These are phyloP conservation scores for Ganoderma lingzhi DNA, from an alignment of 1,284 basidiomycete species.

Conservation along the genomic window DNA sequence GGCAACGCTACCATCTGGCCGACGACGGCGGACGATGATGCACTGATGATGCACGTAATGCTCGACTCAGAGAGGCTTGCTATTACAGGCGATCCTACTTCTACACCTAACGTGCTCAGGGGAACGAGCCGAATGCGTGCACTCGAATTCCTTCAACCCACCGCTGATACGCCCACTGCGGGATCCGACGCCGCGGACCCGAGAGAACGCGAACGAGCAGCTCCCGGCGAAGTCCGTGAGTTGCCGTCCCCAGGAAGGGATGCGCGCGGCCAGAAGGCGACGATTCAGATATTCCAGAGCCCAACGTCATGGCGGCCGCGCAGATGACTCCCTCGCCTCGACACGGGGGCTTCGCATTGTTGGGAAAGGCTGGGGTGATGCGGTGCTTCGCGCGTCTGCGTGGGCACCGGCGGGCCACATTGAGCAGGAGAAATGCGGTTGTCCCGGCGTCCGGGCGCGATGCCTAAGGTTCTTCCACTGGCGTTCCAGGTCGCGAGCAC, in stretches of 20 bases:
- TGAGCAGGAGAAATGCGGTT: constrained; percentile 17
- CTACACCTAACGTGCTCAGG: not conserved
- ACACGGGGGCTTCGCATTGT: constrained; percentile 11
- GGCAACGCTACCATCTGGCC: not conserved
- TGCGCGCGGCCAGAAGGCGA: not conserved
- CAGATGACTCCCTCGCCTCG: constrained; percentile 25
- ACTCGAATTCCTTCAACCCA: not conserved
- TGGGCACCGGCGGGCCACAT: constrained; percentile 19
- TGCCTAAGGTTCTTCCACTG: constrained; percentile 4
- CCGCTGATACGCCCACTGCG: constrained; percentile 1
- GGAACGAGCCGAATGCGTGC: constrained; percentile 1
- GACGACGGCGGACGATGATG: not conserved
- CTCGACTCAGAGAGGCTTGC: not conserved
- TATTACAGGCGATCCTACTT: not conserved
- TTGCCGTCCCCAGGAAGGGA: constrained; percentile 1
- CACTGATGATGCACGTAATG: not conserved
- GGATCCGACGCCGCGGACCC: constrained; percentile 11
- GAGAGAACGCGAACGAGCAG: not conserved
- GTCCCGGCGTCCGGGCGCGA: constrained; percentile 9
- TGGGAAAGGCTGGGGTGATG: constrained; percentile 16
- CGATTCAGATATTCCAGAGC: not conserved
- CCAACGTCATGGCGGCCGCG: constrained; percentile 17
- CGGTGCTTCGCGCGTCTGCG: constrained; percentile 17
- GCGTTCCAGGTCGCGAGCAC: constrained; percentile 5
- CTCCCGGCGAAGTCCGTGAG: not conserved